These are phyloP conservation scores for Pneumocystis jirovecii DNA, from an alignment of 1,139 yeast genomes.

Conservation along the genomic window DNA sequence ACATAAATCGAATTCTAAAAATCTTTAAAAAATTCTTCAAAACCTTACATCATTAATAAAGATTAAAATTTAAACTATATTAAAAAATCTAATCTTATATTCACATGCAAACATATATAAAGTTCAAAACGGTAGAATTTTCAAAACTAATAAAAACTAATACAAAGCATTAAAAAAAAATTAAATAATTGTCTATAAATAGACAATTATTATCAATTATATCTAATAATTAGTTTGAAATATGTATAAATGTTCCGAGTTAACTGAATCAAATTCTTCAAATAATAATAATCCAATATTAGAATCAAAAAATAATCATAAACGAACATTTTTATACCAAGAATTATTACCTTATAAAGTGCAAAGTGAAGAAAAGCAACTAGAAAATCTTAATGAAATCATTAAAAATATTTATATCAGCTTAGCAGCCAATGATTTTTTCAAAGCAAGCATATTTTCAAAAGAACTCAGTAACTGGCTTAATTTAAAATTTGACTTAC, in stretches of 20 bases:
- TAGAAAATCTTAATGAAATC: constrained; percentile 63
- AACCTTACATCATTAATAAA: not conserved
- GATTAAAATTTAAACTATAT: not conserved
- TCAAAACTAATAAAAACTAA: not conserved
- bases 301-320: not conserved
- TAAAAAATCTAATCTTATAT: not conserved
- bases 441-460: constrained; percentile 62
- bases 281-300: not conserved
- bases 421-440: constrained; percentile 57
- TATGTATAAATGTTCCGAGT: not conserved
- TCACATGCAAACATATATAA: not conserved
- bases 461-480: constrained; percentile 71
- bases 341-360: constrained; percentile 60
- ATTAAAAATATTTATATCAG: constrained; percentile 68
- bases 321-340: constrained; percentile 39
- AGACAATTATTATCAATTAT: not conserved
- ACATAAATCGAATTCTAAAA: not conserved
- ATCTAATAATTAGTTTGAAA: not conserved
- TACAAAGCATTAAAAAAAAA: not conserved
- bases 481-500: constrained; percentile 69
- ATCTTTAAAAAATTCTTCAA: not conserved
- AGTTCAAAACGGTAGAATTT: not conserved
- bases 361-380: constrained; percentile 56
- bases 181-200: not conserved
- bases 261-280: not conserved